phyloP scores from a whole-genome alignment of 352 stramenopile genomes.

The Globisporangium emineosum region DNA sequence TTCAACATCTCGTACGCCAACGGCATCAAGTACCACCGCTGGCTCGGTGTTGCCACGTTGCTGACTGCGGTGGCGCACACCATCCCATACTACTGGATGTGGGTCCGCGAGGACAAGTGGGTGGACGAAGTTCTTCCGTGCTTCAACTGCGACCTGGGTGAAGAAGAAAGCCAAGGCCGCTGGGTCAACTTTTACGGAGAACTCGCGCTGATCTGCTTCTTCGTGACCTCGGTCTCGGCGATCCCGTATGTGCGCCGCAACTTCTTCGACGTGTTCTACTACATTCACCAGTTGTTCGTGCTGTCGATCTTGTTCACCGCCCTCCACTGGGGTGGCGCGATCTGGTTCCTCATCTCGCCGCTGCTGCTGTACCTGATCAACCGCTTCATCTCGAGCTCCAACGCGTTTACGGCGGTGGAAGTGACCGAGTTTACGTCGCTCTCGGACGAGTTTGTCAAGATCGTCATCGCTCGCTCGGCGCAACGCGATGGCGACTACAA shows the following conservation, averaged over 20 bases:
- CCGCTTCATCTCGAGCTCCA: conserved; percentile 19
- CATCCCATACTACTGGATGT: conserved; percentile 22
- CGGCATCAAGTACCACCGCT: conserved; percentile 39
- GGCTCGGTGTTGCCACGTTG: conserved; percentile 29
- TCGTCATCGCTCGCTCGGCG: conserved; percentile 17
- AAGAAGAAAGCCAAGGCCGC: conserved; percentile 3
- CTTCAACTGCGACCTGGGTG: conserved; percentile 24
- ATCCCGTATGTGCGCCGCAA: conserved; percentile 30
- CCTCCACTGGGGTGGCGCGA: conserved; percentile 24
- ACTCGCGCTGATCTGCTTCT: conserved; percentile 23
- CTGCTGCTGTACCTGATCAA: conserved; percentile 25
- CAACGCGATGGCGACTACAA: conserved; percentile 18
- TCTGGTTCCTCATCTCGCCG: conserved; percentile 35
- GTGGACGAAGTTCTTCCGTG: conserved; percentile 25
- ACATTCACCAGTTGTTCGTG: conserved; percentile 26
- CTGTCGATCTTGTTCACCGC: conserved; percentile 22
- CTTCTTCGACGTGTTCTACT: conserved; percentile 29
- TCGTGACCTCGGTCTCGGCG: conserved; percentile 24
- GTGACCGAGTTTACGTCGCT: conserved; percentile 23
- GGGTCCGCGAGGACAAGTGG: conserved; percentile 20
- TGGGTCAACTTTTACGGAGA: conserved; percentile 28
- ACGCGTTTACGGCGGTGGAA: conserved; percentile 23
- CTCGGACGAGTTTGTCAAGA: conserved; percentile 20
- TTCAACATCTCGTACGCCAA: conserved; percentile 36
- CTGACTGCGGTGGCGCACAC: conserved; percentile 22